A percentile compares a stretch with the other conserved stretches of the same genome.
Evolutionary conservation across 2,329 filamentous ascomycete species (phyloP).

Genomic region (Sporothrix curviconia): DNA sequence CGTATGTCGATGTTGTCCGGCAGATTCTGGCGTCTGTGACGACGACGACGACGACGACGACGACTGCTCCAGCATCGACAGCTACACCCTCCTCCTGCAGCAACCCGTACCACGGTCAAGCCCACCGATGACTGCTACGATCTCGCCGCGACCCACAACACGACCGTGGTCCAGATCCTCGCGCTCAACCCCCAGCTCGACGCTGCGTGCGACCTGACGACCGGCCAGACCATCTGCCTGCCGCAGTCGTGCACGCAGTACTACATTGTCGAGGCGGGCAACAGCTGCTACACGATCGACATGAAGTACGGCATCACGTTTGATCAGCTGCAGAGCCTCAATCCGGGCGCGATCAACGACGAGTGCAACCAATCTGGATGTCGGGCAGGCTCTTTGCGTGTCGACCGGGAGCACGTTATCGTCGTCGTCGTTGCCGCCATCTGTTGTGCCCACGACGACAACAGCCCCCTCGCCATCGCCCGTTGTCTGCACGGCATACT

Average conservation of each 20-base stretch:
- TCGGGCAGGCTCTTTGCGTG: background rate
- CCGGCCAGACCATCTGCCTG: background rate
- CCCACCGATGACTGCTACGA: background rate
- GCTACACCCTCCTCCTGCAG: background rate
- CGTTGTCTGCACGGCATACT: background rate
- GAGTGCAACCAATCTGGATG: background rate
- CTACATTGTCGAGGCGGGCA: background rate
- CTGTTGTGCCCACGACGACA: background rate
- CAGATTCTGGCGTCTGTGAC: background rate
- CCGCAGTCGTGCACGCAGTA: background rate
- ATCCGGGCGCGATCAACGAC: background rate
- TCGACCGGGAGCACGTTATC: background rate
- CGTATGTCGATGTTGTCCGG: background rate
- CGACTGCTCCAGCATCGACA: no score
- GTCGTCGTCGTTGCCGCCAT: background rate
- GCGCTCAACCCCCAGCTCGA: background rate
- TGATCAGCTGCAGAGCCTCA: background rate
- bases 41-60: background rate
- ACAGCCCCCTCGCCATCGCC: background rate
- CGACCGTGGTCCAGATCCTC: constrained; percentile 3
- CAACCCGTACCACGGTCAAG: background rate
- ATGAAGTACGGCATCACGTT: background rate
- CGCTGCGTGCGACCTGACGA: background rate
- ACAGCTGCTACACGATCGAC: constrained; percentile 1
- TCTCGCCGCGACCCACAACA: background rate